These are phyloP conservation scores for Boletellus emodensis DNA, from an alignment of 768 basidiomycete genomes.

Conservation along the genomic window DNA sequence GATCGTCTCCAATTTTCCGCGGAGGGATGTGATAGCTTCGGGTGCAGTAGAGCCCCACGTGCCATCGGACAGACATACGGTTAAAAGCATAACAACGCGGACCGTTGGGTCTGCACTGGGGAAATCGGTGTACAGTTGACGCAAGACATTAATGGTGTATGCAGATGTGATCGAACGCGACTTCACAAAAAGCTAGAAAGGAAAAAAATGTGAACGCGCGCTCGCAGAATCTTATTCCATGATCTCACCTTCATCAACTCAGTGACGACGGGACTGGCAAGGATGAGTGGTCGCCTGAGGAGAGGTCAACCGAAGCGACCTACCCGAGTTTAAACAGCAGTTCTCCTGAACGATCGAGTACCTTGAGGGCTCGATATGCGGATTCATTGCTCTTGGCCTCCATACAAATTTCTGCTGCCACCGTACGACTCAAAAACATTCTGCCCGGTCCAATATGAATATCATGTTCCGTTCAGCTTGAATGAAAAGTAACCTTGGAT, in stretches of 20 bases:
- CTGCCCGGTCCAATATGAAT: constrained; percentile 33
- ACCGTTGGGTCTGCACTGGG: constrained; percentile 56
- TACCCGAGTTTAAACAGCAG: constrained; percentile 69
- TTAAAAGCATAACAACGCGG: constrained; percentile 71
- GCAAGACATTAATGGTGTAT: constrained; percentile 49
- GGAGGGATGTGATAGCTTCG: constrained; percentile 32
- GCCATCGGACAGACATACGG: constrained; percentile 48
- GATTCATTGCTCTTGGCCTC: constrained; percentile 68
- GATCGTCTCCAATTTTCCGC: constrained; percentile 51
- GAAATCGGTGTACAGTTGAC: constrained; percentile 64
- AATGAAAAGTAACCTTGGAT: constrained; percentile 49
- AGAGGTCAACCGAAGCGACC: constrained; percentile 19
- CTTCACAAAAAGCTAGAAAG: constrained; percentile 57
- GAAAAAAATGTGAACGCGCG: constrained; percentile 4
- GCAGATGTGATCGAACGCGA: constrained; percentile 60
- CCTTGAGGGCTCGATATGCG: constrained; percentile 66
- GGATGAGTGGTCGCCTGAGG: constrained; percentile 6
- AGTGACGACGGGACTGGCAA: constrained; percentile 43
- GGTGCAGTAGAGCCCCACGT: constrained; percentile 24
- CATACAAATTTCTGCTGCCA: constrained; percentile 82
- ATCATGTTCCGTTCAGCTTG: neutral
- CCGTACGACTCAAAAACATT: constrained; percentile 79
- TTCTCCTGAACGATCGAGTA: constrained; percentile 58
- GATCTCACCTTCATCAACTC: constrained; percentile 61
- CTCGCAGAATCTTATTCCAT: neutral